Evolutionary conservation across 768 basidiomycete species (phyloP), one percentile per base, ranked within the genome.

Genomic region (Lactarius akahatsu): DNA sequence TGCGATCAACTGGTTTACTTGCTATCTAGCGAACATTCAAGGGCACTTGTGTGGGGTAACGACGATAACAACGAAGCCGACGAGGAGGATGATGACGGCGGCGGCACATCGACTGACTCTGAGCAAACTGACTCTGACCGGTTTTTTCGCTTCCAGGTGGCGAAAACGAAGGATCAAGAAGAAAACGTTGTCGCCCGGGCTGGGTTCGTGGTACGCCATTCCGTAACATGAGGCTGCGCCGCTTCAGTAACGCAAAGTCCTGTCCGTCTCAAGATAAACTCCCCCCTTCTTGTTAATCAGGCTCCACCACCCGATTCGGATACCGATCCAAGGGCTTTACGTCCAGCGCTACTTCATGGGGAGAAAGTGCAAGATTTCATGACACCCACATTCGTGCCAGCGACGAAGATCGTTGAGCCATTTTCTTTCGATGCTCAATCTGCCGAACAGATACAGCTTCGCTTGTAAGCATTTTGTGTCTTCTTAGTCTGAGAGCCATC

Each of bases 91-190:
- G 41, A 43, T 6, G 61, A 73, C 52, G 13, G 16, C 52, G 52
- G 6, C 30, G 66, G 70, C n/a, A 61, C 55, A 1, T 69, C 73
- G 11, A 45, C 72, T 13, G 79, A 78, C 2, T 75, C 81, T 8
- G 80, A 79, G 0, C 76, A 83, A 13, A 78, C 81, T 11, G 77
- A 78, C 15, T 75, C 73, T 1, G 83, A 83, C 47, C 77, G 85
- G 8, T 73, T 87, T 63, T 83, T 81, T 69, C 78, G 78, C 0
- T 87, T 84, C 58, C 80, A 83, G 59, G 86, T 87, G 0, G 74
- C 78, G 0, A 83, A 86, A 72, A 85, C 82, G 2, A 79, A 78
- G n/a, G 83, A 86, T 56, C 83, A 86, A 69, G 83, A 83, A 59
- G 86, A 86, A 69, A 77, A 78, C 2, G 83, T 85, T 4, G 71